A percentile compares a stretch with the other conserved stretches of the same genome.
These are phyloP conservation scores for Erodium chrysanthum DNA, from an alignment of 441 rosid genomes.

Conservation along the genomic window DNA sequence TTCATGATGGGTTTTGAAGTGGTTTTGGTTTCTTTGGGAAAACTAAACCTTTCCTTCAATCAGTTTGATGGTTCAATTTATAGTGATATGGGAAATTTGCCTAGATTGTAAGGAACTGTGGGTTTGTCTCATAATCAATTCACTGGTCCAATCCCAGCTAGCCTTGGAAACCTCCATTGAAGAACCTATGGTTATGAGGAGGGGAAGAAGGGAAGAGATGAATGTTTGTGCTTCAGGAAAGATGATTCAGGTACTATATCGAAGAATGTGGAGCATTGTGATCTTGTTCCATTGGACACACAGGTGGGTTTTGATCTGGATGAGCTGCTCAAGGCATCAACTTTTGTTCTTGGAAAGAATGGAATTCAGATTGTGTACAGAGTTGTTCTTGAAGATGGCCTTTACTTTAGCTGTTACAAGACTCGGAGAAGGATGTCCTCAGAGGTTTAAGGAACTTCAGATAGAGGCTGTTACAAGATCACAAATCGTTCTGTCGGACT, in stretches of 20 bases:
- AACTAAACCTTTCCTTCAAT: conserved; percentile 71
- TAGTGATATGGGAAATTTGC: conserved; percentile 57
- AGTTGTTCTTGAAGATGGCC: conserved; percentile 85
- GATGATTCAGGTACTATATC: conserved; percentile 69
- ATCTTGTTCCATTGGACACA: conserved; percentile 62
- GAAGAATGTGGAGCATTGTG: conserved; percentile 65
- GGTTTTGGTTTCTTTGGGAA: conserved; percentile 56
- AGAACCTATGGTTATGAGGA: conserved; percentile 84
- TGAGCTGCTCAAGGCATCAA: conserved; percentile 89
- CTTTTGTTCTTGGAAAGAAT: conserved; percentile 90
- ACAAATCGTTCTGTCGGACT: no score
- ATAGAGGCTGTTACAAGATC: no score
- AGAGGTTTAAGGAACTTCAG: conserved; percentile 35
- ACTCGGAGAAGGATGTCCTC: conserved; percentile 94
- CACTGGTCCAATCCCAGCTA: conserved; percentile 64
- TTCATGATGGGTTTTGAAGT: conserved; percentile 62
- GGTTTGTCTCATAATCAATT: conserved; percentile 85
- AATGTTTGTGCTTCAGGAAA: conserved; percentile 68
- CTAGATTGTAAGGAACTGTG: conserved; percentile 83
- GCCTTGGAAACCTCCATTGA: conserved; percentile 80
- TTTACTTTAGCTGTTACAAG: conserved; percentile 82
- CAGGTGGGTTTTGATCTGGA: conserved; percentile 82
- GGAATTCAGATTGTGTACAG: conserved; percentile 91
- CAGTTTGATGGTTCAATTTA: conserved; percentile 61
- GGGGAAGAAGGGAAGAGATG: conserved; percentile 41